Evolutionary conservation across 805 yeast genomes (phyloP), one percentile per base, ranked within the genome.

Genomic region (Candida odintsovae): DNA sequence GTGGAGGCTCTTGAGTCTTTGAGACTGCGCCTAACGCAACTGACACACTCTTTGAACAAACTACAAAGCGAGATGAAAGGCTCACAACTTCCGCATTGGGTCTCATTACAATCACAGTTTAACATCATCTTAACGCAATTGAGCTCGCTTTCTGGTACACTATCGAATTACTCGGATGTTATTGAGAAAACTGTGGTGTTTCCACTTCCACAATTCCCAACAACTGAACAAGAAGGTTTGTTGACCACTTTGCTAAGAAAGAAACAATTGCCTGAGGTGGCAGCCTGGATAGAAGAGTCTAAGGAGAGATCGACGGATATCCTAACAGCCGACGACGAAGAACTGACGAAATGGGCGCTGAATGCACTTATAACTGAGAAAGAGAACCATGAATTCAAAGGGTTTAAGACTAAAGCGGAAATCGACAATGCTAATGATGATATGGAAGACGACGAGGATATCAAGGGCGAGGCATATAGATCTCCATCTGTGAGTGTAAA

Each of bases 241-340:
- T 67, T 90, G 43, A 86, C 95, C 0, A 90, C 97, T 0, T 69
- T 94, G 49, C 65, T 94, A 49, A 75, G 98, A 48, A 94, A 90
- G 62, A 92, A 90, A 61, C 83, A 84, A 42, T 69, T 87, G 11
- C 98, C 99, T 0, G 97, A 90, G 51, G 95, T 92, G 2, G 86
- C 82, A 43, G 86, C 80, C 41, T 92, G 98, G 97, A 77, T 90
- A 8, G 72, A 72, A 29, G 64, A 68, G 19, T 78, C 78, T 2
- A 66, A 59, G 38, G 67, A 65, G 37, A 52, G 58, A 13, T 54
- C 64, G 13, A 47, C 47, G 1, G 55, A 50, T 23, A 47, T 51
- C 1, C 38, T 52, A 6, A 22, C 50, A n/a, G 50, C 66, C 21
- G 69, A 65, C n/a, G 83, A 79, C 50, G 88, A 84, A 52, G 82